Percentiles rank a stretch among this genome's conserved stretches.
These are phyloP conservation scores for Ascochyta clinopodiicola DNA, from an alignment of 2,329 filamentous ascomycete species.

Conservation along the genomic window DNA sequence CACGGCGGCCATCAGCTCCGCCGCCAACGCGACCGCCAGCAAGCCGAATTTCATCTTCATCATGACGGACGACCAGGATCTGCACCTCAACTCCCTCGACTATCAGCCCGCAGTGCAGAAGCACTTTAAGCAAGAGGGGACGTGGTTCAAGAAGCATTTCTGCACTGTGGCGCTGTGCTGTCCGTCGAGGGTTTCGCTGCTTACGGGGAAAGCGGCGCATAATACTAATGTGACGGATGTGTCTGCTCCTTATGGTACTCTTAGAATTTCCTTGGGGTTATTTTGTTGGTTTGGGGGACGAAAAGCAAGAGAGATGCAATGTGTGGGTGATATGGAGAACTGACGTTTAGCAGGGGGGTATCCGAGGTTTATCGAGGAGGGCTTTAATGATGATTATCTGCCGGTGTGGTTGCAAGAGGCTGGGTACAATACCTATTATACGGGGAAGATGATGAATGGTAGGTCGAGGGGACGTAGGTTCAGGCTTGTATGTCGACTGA, in stretches of 20 bases:
- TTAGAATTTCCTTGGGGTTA: too few relatives aligned
- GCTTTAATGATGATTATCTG: slow-evolving; percentile 71
- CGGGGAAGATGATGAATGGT: slow-evolving; percentile 73
- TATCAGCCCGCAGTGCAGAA: slow-evolving; percentile 66
- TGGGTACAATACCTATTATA: slow-evolving; percentile 75
- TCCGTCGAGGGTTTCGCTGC: slow-evolving; percentile 69
- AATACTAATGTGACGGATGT: slow-evolving; percentile 74
- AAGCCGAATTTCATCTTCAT: slow-evolving; percentile 68
- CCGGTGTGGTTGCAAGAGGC: slow-evolving; percentile 73
- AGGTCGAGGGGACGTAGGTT: background rate
- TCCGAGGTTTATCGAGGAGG: slow-evolving; percentile 69
- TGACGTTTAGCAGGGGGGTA: slow-evolving; percentile 57
- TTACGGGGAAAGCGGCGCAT: slow-evolving; percentile 71
- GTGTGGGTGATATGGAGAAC: background rate
- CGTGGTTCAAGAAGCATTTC: slow-evolving; percentile 67
- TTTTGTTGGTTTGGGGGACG: too few relatives aligned
- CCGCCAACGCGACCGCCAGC: background rate
- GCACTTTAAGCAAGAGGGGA: slow-evolving; percentile 65
- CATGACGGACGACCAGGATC: slow-evolving; percentile 72
- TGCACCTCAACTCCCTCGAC: slow-evolving; percentile 65
- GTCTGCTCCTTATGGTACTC: slow-evolving; percentile 59
- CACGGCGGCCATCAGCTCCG: slow-evolving; percentile 1
- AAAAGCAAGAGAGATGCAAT: too few relatives aligned
- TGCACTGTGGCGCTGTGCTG: slow-evolving; percentile 73
- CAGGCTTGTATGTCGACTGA: background rate